These are phyloP conservation scores for Enterocytospora artemiae DNA, from an alignment of 371 early-diverging fungal genomes.

Conservation along the genomic window DNA sequence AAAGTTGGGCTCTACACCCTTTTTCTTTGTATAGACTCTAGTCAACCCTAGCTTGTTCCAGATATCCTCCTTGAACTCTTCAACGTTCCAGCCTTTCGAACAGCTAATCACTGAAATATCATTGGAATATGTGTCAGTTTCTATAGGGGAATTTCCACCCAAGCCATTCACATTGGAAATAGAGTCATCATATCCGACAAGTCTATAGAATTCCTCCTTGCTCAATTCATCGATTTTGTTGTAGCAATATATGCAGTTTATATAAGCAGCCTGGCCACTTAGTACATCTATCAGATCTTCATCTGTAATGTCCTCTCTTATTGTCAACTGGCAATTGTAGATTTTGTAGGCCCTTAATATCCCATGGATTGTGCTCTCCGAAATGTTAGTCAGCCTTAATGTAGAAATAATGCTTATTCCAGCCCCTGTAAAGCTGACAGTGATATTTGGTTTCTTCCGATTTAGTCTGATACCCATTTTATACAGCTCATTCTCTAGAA, in stretches of 20 bases:
- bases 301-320: conserved; percentile 50
- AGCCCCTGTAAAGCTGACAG: conserved; percentile 31
- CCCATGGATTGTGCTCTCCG: conserved; percentile 45
- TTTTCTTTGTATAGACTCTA: conserved; percentile 53
- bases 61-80: conserved; percentile 44
- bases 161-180: not conserved
- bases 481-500: conserved; percentile 48
- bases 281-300: conserved; percentile 55
- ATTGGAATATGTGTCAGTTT: too few relatives aligned
- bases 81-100: conserved; percentile 52
- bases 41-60: conserved; percentile 50
- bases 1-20: conserved; percentile 44
- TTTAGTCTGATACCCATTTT: conserved; percentile 56
- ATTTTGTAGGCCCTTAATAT: conserved; percentile 53
- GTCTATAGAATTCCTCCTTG: conserved; percentile 42
- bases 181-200: conserved; percentile 36
- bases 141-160: conserved; percentile 14
- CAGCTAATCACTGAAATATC: conserved; percentile 53
- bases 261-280: conserved; percentile 42
- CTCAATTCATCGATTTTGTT: conserved; percentile 55
- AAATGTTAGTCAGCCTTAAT: conserved; percentile 34
- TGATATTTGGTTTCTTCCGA: conserved; percentile 48
- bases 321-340: conserved; percentile 47
- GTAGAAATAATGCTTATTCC: conserved; percentile 46
- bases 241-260: conserved; percentile 50